A percentile compares a stretch with the other conserved stretches of the same genome.
These are phyloP conservation scores for Cylindrotheca closterium DNA, from an alignment of 108 stramenopile species.

Conservation along the genomic window DNA sequence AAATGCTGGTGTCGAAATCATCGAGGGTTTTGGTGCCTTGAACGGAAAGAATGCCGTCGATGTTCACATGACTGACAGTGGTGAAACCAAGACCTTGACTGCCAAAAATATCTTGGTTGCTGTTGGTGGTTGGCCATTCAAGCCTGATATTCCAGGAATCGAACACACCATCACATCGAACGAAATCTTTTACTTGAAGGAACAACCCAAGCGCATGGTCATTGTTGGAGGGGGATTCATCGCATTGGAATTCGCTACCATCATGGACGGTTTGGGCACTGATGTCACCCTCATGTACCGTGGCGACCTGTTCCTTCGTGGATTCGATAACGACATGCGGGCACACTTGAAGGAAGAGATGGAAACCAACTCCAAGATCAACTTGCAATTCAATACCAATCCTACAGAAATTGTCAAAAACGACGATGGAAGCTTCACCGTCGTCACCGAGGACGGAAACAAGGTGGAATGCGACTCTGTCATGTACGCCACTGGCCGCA, in stretches of 20 bases:
- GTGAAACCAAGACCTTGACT: slow-evolving; percentile 72
- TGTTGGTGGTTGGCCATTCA: slow-evolving; percentile 81
- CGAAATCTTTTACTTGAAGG: slow-evolving; percentile 92
- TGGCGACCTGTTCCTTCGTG: slow-evolving; percentile 60
- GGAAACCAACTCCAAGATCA: slow-evolving; percentile 53
- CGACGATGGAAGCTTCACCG: slow-evolving; percentile 45
- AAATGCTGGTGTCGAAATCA: slow-evolving; percentile 54
- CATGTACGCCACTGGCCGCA: slow-evolving; percentile 80
- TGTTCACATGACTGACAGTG: slow-evolving; percentile 32
- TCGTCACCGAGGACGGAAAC: slow-evolving; percentile 56
- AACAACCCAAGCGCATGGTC: slow-evolving; percentile 77
- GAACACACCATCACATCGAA: slow-evolving; percentile 84
- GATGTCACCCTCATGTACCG: slow-evolving; percentile 67
- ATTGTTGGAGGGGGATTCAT: slow-evolving; percentile 98
- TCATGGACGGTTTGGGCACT: slow-evolving; percentile 78
- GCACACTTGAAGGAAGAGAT: slow-evolving; percentile 73
- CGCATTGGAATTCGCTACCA: slow-evolving; percentile 93
- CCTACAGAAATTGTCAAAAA: slow-evolving; percentile 54
- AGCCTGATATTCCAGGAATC: slow-evolving; percentile 62
- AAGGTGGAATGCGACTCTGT: slow-evolving; percentile 69
- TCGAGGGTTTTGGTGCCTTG: slow-evolving; percentile 18
- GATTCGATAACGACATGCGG: slow-evolving; percentile 84
- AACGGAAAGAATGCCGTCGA: slow-evolving; percentile 23
- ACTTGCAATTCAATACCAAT: slow-evolving; percentile 40
- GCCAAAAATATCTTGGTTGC: slow-evolving; percentile 87